Evolutionary conservation across 2,329 filamentous ascomycete species (phyloP).

Genomic region (Aurifilum marmelostoma): DNA sequence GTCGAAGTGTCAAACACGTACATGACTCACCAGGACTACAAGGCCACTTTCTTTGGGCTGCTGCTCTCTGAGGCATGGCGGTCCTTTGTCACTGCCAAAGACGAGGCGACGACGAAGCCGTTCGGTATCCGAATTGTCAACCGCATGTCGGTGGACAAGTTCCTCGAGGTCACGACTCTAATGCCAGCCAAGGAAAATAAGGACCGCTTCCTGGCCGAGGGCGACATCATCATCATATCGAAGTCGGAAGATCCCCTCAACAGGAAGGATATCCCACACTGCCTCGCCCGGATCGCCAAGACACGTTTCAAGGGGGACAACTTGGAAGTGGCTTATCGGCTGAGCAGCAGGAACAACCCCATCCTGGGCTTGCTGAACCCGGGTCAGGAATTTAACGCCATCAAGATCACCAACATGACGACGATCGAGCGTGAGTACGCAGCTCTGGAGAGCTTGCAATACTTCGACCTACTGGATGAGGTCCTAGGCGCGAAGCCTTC

Average conservation of each 20-base stretch:
- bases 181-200: conserved; percentile 79
- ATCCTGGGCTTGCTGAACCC: conserved; percentile 68
- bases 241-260: conserved; percentile 71
- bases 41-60: conserved; percentile 86
- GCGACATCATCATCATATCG: conserved; percentile 87
- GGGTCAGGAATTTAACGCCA: conserved; percentile 69
- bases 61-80: conserved; percentile 95
- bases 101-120: conserved; percentile 78
- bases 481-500: conserved; percentile 85
- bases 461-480: conserved; percentile 94
- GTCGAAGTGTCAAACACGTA: conserved; percentile 79
- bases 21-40: conserved; percentile 75
- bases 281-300: conserved; percentile 81
- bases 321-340: conserved; percentile 83
- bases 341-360: conserved; percentile 69
- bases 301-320: conserved; percentile 79
- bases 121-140: conserved; percentile 89
- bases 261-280: conserved; percentile 70
- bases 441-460: conserved; percentile 85
- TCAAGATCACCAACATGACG: conserved; percentile 90
- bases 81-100: conserved; percentile 85
- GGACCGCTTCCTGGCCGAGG: conserved; percentile 75
- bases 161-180: conserved; percentile 85
- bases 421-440: conserved; percentile 96
- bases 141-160: conserved; percentile 88